Evolutionary conservation across 2,329 filamentous ascomycete genomes (phyloP).

Genomic region (Dactylellina parvicollis): DNA sequence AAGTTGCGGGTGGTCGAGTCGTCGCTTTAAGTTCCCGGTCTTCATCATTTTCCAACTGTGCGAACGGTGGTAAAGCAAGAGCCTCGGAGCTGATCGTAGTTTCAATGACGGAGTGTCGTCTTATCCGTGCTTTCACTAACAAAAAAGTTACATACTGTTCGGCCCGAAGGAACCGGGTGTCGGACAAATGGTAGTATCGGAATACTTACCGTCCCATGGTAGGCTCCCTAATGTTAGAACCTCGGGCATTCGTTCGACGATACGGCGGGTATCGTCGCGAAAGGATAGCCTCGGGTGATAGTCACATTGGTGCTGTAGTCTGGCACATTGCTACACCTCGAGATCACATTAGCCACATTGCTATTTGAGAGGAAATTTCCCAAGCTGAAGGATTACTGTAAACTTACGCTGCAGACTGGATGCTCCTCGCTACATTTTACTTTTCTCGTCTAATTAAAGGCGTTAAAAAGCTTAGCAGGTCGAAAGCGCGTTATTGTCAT

Average conservation of each 20-base stretch:
- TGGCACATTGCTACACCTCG: conserved; percentile 67
- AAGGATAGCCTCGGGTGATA: conserved; percentile 69
- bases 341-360: neutral
- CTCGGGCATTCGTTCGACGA: conserved; percentile 66
- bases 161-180: conserved; percentile 16
- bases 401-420: conserved; percentile 67
- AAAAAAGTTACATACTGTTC: conserved; percentile 8
- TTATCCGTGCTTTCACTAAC: conserved; percentile 59
- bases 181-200: conserved; percentile 23
- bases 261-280: conserved; percentile 66
- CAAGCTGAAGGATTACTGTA: conserved; percentile 29
- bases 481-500: neutral
- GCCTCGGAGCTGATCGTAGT: conserved; percentile 53
- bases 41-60: conserved; percentile 67
- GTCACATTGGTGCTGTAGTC: conserved; percentile 69
- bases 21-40: conserved; percentile 70
- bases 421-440: conserved; percentile 70
- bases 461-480: neutral
- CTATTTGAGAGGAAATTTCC: neutral
- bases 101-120: conserved; percentile 29
- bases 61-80: conserved; percentile 68
- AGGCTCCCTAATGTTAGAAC: conserved; percentile 66
- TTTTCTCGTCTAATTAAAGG: conserved; percentile 57
- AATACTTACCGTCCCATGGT: conserved; percentile 68
- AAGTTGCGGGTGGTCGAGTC: conserved; percentile 66